Percentiles rank a stretch among this genome's conserved stretches.
Evolutionary conservation across 352 stramenopile genomes (phyloP).

Genomic region (Phytopythium oedochilum): DNA sequence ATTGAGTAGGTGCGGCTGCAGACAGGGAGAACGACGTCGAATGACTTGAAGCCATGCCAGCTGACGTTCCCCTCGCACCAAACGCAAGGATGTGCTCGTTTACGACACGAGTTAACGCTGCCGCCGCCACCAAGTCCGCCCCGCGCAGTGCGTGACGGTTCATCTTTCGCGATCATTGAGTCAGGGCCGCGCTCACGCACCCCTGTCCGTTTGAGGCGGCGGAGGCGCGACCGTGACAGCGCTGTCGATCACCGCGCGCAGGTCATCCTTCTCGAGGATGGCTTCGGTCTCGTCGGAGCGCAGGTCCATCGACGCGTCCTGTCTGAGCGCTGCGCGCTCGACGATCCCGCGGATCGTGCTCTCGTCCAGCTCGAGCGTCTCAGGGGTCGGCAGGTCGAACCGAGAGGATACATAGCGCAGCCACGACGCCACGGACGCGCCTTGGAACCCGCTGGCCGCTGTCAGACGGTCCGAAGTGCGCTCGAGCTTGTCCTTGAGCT

Average conservation of each 20-base stretch:
- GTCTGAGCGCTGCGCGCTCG: constrained; percentile 42
- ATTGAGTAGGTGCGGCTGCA: no score
- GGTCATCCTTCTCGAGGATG: constrained; percentile 61
- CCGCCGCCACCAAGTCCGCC: no score
- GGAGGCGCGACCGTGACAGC: constrained; percentile 29
- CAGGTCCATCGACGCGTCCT: constrained; percentile 37
- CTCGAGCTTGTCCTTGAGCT: constrained; percentile 46
- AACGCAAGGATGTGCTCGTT: no score
- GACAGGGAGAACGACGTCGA: no score
- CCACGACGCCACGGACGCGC: constrained; percentile 42
- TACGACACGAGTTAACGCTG: no score
- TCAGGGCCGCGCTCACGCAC: no score
- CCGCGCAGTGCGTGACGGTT: no score
- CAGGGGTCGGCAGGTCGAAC: constrained; percentile 51
- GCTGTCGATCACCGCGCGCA: constrained; percentile 46
- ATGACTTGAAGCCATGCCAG: no score
- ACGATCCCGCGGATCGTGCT: constrained; percentile 44
- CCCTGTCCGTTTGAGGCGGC: no score
- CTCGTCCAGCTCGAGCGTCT: constrained; percentile 55
- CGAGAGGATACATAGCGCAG: constrained; percentile 53
- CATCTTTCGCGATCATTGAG: no score
- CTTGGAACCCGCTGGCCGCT: constrained; percentile 47
- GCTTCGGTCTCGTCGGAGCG: constrained; percentile 22
- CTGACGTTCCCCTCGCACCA: no score
- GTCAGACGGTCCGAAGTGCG: constrained; percentile 41